A percentile compares a stretch with the other conserved stretches of the same genome.
These are phyloP conservation scores for Pythium guiyangense DNA, from an alignment of 352 stramenopile species.

Conservation along the genomic window DNA sequence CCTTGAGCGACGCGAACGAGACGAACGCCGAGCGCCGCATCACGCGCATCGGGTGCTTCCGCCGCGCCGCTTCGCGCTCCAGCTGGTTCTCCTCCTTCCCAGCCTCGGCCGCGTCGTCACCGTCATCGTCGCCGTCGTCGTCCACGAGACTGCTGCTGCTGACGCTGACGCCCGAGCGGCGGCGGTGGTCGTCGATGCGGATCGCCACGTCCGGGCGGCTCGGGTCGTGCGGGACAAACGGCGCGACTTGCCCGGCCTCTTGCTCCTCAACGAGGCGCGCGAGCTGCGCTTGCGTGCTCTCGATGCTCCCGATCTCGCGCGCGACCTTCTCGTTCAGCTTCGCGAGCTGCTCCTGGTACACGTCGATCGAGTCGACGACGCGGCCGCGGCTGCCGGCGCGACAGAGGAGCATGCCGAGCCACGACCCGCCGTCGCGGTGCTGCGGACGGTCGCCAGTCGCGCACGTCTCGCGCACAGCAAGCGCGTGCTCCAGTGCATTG, in stretches of 20 bases:
- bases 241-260: constrained; percentile 16
- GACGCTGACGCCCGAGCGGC: constrained; percentile 5
- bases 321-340: constrained; percentile 55
- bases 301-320: constrained; percentile 58
- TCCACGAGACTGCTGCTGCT: constrained; percentile 20
- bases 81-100: constrained; percentile 45
- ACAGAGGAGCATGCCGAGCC: constrained; percentile 34
- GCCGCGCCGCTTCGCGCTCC: constrained; percentile 38
- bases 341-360: constrained; percentile 48
- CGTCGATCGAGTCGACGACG: constrained; percentile 56
- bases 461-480: constrained; percentile 41
- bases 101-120: constrained; percentile 11
- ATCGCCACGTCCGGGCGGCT: constrained; percentile 4
- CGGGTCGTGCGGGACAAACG: constrained; percentile 6
- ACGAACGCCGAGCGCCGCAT: constrained; percentile 73
- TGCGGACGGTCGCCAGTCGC: constrained; percentile 24
- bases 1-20: constrained; percentile 72
- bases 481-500: constrained; percentile 42
- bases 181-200: not conserved
- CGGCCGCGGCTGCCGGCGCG: constrained; percentile 26
- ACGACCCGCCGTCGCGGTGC: constrained; percentile 45
- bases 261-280: constrained; percentile 29
- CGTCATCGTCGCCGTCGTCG: constrained; percentile 9
- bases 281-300: constrained; percentile 47
- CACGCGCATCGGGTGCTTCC: constrained; percentile 46